These are phyloP conservation scores for Sarocladiaceae sp. DNA, from an alignment of 2,329 filamentous ascomycete genomes.

Conservation along the genomic window DNA sequence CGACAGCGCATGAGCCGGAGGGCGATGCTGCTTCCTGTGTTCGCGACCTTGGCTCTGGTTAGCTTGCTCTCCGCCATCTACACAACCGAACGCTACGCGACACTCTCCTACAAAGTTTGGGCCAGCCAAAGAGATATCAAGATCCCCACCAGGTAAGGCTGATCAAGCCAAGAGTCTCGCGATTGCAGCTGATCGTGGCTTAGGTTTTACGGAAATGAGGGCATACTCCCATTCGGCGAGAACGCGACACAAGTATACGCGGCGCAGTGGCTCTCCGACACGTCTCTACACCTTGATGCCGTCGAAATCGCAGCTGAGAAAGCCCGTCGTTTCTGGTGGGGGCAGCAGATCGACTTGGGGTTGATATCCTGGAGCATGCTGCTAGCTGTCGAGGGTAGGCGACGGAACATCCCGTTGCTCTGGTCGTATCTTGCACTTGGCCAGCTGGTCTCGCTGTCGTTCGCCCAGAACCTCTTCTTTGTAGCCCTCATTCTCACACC, in stretches of 20 bases:
- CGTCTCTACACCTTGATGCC: slow-evolving; percentile 43
- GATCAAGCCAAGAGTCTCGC: background rate
- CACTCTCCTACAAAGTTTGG: slow-evolving; percentile 44
- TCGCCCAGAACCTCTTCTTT: slow-evolving; percentile 58
- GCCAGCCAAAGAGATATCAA: slow-evolving; percentile 32
- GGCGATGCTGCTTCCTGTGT: slow-evolving; percentile 25
- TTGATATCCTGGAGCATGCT: slow-evolving; percentile 50
- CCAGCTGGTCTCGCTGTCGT: slow-evolving; percentile 53
- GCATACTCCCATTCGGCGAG: slow-evolving; percentile 27
- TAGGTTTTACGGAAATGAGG: slow-evolving; percentile 24
- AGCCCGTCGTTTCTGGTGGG: slow-evolving; percentile 54
- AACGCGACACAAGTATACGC: slow-evolving; percentile 28
- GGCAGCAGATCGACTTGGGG: slow-evolving; percentile 51
- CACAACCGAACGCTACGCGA: slow-evolving; percentile 35
- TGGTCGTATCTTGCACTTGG: slow-evolving; percentile 53
- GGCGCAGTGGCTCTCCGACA: slow-evolving; percentile 47
- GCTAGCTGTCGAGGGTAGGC: slow-evolving; percentile 51
- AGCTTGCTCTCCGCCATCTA: slow-evolving; percentile 38
- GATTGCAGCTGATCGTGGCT: background rate
- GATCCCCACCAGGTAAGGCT: slow-evolving; percentile 27
- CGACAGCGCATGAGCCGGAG: slow-evolving; percentile 23
- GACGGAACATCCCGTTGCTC: slow-evolving; percentile 47
- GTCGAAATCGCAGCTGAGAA: slow-evolving; percentile 49
- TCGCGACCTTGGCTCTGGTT: slow-evolving; percentile 36
- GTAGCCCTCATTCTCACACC: slow-evolving; percentile 51